Base-by-base conservation (phyloP, 2,329 filamentous ascomycete genomes). In the Huntiella bhutanensis region DNA sequence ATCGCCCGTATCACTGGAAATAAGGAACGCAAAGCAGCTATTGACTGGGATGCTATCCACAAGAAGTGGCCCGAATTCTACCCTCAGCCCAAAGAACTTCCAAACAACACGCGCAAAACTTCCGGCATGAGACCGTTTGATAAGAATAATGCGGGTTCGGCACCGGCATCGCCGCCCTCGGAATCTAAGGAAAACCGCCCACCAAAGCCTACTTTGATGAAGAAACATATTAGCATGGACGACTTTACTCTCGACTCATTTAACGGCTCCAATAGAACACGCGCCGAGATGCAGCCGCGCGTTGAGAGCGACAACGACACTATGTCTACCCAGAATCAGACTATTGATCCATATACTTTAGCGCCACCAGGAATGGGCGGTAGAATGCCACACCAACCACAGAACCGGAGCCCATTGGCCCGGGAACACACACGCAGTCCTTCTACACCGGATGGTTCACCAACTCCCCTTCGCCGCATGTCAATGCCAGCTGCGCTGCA, bases 21-120 rank as follows among this genome's bases (percentile, higher is more conserved):
- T 4, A 43, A 43, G 32, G 55, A 59, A 8, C 57, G 58, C 38
- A 64, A 64, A 53, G 55, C 63, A 6, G 57, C 62, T 22, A 56
- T 66, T 52, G 64, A 67, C 54, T 64, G 60, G 59, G 64, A 67
- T 33, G 63, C 61, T 48, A 64, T 63, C 38, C 63, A 66, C 53
- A 66, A 65, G 55, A 64, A 68, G 54, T 73, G 70, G 63, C 68
- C 70, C 16, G 69, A 72, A 52, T 72, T 63, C 54, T 67, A 64
- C 46, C 59, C 62, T 51, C 57, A 60, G 55, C 64, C 64, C 33
- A 64, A 62, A 51, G 41, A 45, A 38, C 49, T 53, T 49, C 57
- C 42, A n/a, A 37, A 37, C 28, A 39, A 47, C 10, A 38, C 41
- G 33, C 45, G 42, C 28, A 45, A 49, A 33, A 16, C 41, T 33